Evolutionary conservation across 257 asterid genomes (phyloP), one percentile per base, ranked within the genome.

Genomic region (Solanum appendiculatum): DNA sequence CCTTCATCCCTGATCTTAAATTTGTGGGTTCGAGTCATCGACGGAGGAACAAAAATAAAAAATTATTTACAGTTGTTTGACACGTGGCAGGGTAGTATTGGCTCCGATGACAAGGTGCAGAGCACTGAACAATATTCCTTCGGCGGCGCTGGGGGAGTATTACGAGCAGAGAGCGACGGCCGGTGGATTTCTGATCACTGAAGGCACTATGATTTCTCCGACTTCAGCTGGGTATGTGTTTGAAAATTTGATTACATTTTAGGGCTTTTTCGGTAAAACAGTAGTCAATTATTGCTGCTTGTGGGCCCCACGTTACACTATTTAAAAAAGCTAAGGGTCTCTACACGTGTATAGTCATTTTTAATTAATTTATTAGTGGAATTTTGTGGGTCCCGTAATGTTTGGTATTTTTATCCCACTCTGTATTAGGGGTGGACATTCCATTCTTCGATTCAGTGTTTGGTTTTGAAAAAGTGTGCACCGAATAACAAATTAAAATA

Each of bases 51-150:
- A 5, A 51, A 51, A 51, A 3, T 42, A 10, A 42, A 3, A 44
- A 11, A 2, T 3, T 34, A 18, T 54, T 16, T 51, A 64, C 13
- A 9, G 29, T 37, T 84, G 78, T 25, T 80, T 18, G 3, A 31
- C 42, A 46, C 85, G 74, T 42, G 86, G 89, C 92, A 97, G 99
- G 89, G 93, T 97, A 81, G 98, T 95, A 78, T 89, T 97, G 82
- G 99, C 99, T 16, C 99, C 99, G 48, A 93, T 96, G 98, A 97
- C 99, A 5, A 92, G 99, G 85, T 97, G 98, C 93, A 93, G 99
- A 87, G 99, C 99, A 1, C 72, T 94, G 63, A 86, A 92, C 88
- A 89, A 86, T 63, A 91, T 94, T 87, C 98, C 99, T 46, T 92
- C 90, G 88, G 86, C 93, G 15, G 97, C 96, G 44, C 92, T 94